These are phyloP conservation scores for Escallonia herrerae DNA, from an alignment of 129 eudicot genomes.

Conservation along the genomic window DNA sequence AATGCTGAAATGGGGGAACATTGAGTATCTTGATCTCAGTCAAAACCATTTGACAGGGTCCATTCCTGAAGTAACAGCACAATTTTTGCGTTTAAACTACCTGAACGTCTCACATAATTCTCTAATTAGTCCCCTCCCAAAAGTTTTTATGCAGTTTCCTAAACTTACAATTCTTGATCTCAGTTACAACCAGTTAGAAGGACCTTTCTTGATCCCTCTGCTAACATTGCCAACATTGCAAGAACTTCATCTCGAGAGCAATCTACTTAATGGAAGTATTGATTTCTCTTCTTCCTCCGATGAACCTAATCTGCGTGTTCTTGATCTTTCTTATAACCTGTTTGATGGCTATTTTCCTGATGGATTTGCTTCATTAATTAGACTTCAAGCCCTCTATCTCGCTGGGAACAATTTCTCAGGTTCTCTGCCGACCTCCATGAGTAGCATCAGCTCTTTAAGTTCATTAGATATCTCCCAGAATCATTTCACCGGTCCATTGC, in stretches of 20 bases:
- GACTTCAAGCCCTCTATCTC: slow-evolving; percentile 53
- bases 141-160: slow-evolving; percentile 56
- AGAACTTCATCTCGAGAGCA: slow-evolving; percentile 65
- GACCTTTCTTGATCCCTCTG: slow-evolving; percentile 53
- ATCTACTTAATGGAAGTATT: slow-evolving; percentile 48
- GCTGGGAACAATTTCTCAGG: slow-evolving; percentile 85
- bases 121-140: slow-evolving; percentile 60
- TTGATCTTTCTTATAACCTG: slow-evolving; percentile 77
- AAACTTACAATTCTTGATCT: slow-evolving; percentile 73
- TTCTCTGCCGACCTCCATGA: slow-evolving; percentile 62
- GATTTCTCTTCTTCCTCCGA: slow-evolving; percentile 46
- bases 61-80: slow-evolving; percentile 76
- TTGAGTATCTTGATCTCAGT: slow-evolving; percentile 88
- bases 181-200: slow-evolving; percentile 67
- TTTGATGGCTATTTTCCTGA: slow-evolving; percentile 68
- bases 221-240: slow-evolving; percentile 71
- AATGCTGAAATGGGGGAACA: slow-evolving; percentile 80
- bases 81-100: slow-evolving; percentile 70
- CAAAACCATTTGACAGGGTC: slow-evolving; percentile 65
- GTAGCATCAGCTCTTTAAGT: slow-evolving; percentile 39
- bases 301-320: slow-evolving; percentile 49
- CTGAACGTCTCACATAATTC: slow-evolving; percentile 77
- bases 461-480: slow-evolving; percentile 74
- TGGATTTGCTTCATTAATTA: slow-evolving; percentile 50
- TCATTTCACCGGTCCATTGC: slow-evolving; percentile 65